Base-by-base conservation (phyloP, 768 basidiomycete genomes). In the Pulveroboletus sp. region DNA sequence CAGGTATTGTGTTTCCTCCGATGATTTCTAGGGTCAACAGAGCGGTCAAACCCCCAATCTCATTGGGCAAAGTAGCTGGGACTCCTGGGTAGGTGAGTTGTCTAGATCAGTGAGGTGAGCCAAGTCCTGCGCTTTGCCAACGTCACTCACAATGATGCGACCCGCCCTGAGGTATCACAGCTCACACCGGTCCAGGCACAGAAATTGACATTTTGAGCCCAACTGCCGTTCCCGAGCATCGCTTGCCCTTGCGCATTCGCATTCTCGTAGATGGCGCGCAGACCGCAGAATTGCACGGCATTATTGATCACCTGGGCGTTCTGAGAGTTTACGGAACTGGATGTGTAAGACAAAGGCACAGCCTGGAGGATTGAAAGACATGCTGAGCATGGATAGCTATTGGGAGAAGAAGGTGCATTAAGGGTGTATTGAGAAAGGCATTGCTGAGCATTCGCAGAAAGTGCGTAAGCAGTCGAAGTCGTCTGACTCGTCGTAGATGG, bases 181-280 rank as follows among this genome's bases (percentile, higher is more conserved):
- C 54, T 58, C 4, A 79, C 71, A 3, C 78, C 78, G 7, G 54
- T 63, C 78, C 78, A 79, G 1, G 69, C 61, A 54, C 77, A 79
- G 53, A 75, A 75, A 43, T 68, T 64, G 35, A 70, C 56, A 43
- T 77, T 72, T 53, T 73, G 70, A 41, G 69, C 66, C 78, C 78
- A 79, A 6, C 71, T 71, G 2, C 69, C 70, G 18, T 70, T 71
- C 42, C 69, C 65, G 8, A 79, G 67, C 1, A 58, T 63, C 1
- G 66, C 56, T 57, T 76, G 76, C 1, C 72, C 74, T 45, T 64
- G 59, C 14, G 62, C 53, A 14, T 67, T 59, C 9, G 74, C 60
- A 2, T 65, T 67, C 43, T 73, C 71, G 55, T 72, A 77, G 53
- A 79, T 56, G 10, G 73, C 65, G 6, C 73, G 65, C 30, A 79